Evolutionary conservation across 306 rosid species (phyloP).

Genomic region (Purshia tridentata): DNA sequence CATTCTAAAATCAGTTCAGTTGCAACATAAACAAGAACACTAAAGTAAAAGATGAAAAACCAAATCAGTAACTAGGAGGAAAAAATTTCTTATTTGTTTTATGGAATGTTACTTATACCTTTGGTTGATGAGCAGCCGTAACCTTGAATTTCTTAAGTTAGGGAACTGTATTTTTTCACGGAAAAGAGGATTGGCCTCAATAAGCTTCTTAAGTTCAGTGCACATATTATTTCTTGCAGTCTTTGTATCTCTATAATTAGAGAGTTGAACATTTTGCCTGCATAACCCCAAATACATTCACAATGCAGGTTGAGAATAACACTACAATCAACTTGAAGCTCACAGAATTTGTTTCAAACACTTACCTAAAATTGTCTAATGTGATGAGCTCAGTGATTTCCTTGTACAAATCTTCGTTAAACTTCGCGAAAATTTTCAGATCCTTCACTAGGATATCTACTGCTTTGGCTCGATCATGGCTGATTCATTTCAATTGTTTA

Average conservation of each 20-base stretch:
- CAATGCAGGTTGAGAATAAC: neutral
- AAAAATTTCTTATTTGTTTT: neutral
- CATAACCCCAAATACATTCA: constrained; percentile 16
- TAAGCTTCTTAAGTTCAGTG: constrained; percentile 49
- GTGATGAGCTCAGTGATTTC: constrained; percentile 91
- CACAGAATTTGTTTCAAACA: neutral
- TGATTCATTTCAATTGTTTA: constrained; percentile 25
- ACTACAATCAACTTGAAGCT: neutral
- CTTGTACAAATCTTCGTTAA: constrained; percentile 74
- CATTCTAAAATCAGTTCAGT: constrained; percentile 25
- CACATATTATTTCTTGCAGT: constrained; percentile 39
- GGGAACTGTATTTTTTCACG: constrained; percentile 44
- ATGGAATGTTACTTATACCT: constrained; percentile 25
- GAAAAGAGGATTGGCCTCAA: constrained; percentile 40
- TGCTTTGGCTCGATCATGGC: constrained; percentile 74
- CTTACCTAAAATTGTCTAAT: constrained; percentile 73
- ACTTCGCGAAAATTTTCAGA: constrained; percentile 66
- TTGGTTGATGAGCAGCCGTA: constrained; percentile 40
- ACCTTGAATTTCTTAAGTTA: constrained; percentile 28
- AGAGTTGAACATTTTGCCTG: constrained; percentile 41
- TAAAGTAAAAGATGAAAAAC: neutral
- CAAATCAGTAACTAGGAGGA: neutral
- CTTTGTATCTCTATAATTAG: constrained; percentile 31
- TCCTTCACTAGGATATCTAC: constrained; percentile 84
- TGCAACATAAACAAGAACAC: neutral